Conservation (phyloP, 2,329 filamentous ascomycete species). For the Periconia sp. region DNA sequence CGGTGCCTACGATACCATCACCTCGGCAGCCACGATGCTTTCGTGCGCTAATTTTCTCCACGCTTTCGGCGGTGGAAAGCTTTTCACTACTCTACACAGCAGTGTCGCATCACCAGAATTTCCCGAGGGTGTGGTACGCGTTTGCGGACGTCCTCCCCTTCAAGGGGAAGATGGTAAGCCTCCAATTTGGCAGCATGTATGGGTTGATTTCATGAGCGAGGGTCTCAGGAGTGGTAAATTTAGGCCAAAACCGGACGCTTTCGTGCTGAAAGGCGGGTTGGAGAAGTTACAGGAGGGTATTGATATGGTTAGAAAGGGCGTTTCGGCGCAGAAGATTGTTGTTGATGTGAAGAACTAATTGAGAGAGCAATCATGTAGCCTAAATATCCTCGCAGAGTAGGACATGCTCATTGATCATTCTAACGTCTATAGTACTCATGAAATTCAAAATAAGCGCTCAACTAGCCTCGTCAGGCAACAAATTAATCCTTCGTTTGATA, state of each 20-base stretch:
- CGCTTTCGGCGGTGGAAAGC: conserved; percentile 12
- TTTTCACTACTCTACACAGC: background rate
- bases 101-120: background rate
- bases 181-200: conserved; percentile 11
- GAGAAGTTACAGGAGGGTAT: conserved; percentile 15
- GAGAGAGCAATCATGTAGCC: background rate
- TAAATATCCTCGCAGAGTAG: too few relatives aligned
- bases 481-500: too few relatives aligned
- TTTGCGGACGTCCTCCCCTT: conserved; percentile 1
- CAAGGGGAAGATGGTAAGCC: conserved; percentile 3
- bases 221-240: conserved; percentile 14
- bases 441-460: too few relatives aligned
- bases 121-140: conserved; percentile 3
- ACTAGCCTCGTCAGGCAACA: too few relatives aligned
- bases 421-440: too few relatives aligned
- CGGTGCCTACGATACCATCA: conserved; percentile 42
- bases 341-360: conserved; percentile 8
- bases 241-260: conserved; percentile 15
- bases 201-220: conserved; percentile 16
- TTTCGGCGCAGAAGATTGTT: conserved; percentile 22
- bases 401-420: too few relatives aligned
- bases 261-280: conserved; percentile 15
- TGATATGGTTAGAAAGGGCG: conserved; percentile 16
- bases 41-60: conserved; percentile 12
- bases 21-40: conserved; percentile 3